Evolutionary conservation across 1,284 basidiomycete species (phyloP).

Genomic region (Microbotryum saponariae): DNA sequence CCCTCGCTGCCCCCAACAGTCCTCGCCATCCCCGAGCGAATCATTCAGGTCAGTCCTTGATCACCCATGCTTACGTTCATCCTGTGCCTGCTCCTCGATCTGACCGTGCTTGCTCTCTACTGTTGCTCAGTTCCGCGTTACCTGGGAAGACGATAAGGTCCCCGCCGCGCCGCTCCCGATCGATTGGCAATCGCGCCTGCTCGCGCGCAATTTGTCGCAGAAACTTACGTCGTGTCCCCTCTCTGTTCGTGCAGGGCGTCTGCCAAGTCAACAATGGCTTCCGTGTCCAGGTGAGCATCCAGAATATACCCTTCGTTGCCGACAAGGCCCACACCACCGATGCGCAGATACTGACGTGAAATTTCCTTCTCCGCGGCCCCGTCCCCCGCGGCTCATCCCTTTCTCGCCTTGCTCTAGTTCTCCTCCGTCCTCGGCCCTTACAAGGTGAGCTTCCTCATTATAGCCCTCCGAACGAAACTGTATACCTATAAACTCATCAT

Average conservation of each 20-base stretch:
- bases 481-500: neutral
- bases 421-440: conserved; percentile 75
- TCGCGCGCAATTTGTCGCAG: too few species aligned
- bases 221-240: too few species aligned
- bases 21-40: conserved; percentile 60
- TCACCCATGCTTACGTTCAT: neutral
- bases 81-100: conserved; percentile 6
- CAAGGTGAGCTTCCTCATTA: conserved; percentile 46
- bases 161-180: conserved; percentile 2
- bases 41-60: conserved; percentile 47
- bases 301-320: neutral
- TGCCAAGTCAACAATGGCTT: conserved; percentile 67
- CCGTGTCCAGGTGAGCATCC: conserved; percentile 47
- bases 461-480: neutral
- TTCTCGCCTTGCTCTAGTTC: conserved; percentile 48
- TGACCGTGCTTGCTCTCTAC: neutral
- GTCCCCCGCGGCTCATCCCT: neutral
- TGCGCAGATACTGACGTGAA: neutral
- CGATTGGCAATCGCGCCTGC: neutral
- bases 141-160: conserved; percentile 64
- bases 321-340: neutral
- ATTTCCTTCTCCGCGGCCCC: neutral
- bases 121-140: conserved; percentile 57
- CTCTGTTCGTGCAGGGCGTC: conserved; percentile 43
- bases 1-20: conserved; percentile 5